Evolutionary conservation across 208 protist species (phyloP), one percentile per base, ranked within the genome.

Genomic region (Wallacemonas rigidus): DNA sequence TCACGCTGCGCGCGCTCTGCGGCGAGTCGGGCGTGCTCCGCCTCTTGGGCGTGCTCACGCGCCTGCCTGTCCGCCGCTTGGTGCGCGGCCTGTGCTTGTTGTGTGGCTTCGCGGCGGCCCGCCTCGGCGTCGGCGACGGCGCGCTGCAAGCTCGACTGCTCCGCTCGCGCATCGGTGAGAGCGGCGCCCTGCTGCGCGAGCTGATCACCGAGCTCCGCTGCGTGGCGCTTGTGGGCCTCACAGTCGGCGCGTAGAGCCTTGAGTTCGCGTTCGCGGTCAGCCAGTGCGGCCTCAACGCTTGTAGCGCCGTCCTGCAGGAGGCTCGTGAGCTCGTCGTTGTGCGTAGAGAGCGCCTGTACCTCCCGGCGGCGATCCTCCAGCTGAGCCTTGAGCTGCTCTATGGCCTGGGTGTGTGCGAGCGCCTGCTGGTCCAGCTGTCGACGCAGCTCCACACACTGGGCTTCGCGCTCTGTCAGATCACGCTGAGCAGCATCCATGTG

Each of bases 231-330:
- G 54, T 85, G 63, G 15, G 77, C 76, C n/a, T 79, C 77, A 57
- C 75, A 73, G 26, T 50, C 50, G 17, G 45, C 26, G 36, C 51
- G 39, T 2, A 75, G 72, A 7, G 61, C 48, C 67, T 88, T 72
- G 8, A 88, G 65, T 14, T 76, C 74, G 14, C 54, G 51, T 45
- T 88, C 72, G 17, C 74, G 70, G 36, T 82, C 76, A 11, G 62
- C 64, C 76, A 91, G 68, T 8, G 80, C 76, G 15, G 72, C 47
- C 68, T 86, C 76, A 55, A 87, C 82, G 26, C 76, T 78, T n/a
- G 72, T 79, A n/a, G 82, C 87, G 15, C 81, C 87, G 26, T 84
- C 67, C 67, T 78, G 72, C 54, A 91, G 74, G 58, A 91, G 72
- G 44, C 78, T 64, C 35, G 72, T 74, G 26, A 84, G 75, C 53